These are phyloP conservation scores for Ustilago crameri DNA, from an alignment of 1,284 basidiomycete genomes.

Conservation along the genomic window DNA sequence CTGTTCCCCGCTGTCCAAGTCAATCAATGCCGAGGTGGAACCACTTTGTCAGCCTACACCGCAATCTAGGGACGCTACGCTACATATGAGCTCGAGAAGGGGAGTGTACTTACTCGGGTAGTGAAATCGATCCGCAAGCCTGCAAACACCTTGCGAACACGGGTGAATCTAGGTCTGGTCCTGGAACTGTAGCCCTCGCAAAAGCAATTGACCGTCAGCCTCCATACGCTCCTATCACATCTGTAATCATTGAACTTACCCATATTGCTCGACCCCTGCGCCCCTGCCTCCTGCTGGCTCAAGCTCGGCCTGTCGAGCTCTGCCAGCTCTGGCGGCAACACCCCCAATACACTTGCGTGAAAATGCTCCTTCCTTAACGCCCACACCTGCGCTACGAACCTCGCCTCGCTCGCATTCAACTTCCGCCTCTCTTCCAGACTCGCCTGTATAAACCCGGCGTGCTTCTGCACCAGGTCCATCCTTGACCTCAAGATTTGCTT, in stretches of 20 bases:
- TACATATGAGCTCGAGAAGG: no score
- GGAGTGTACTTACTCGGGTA: slow-evolving; percentile 51
- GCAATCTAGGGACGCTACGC: no score
- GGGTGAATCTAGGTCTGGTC: slow-evolving; percentile 58
- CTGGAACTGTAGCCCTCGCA: slow-evolving; percentile 29
- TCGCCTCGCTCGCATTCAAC: slow-evolving; percentile 47
- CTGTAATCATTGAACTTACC: slow-evolving; percentile 24
- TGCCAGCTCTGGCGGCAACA: slow-evolving; percentile 56
- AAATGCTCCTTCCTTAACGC: slow-evolving; percentile 50
- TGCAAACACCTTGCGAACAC: slow-evolving; percentile 62
- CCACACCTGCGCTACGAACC: slow-evolving; percentile 51
- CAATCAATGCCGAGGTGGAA: not conserved
- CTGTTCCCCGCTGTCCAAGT: slow-evolving; percentile 36
- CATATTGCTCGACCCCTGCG: slow-evolving; percentile 39
- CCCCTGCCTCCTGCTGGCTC: slow-evolving; percentile 15
- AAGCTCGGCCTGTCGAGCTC: slow-evolving; percentile 37
- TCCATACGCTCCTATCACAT: not conserved
- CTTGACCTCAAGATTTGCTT: slow-evolving; percentile 54
- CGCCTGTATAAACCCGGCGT: slow-evolving; percentile 34
- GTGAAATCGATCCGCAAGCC: slow-evolving; percentile 53
- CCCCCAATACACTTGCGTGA: slow-evolving; percentile 46
- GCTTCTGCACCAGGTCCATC: slow-evolving; percentile 55
- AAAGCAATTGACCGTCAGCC: not conserved
- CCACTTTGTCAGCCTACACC: no score
- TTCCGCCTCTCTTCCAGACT: slow-evolving; percentile 26